Evolutionary conservation across 2,329 filamentous ascomycete species (phyloP).

Genomic region (Aureobasidium sp.): DNA sequence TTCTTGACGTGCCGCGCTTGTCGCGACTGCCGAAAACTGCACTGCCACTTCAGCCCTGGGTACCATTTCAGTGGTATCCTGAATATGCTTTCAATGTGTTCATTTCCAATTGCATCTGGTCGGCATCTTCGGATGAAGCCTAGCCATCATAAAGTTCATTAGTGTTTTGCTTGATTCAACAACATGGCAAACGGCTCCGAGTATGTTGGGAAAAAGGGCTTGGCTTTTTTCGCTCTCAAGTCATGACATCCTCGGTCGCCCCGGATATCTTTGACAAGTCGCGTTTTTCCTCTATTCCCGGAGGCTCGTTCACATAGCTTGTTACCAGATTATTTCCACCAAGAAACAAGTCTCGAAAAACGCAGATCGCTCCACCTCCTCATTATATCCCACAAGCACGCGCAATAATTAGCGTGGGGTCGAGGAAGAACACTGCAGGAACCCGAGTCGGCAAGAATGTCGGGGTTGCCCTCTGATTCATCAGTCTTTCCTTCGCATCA

Average conservation of each 20-base stretch:
- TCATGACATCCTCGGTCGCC: slow-evolving; percentile 11
- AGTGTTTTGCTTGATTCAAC: slow-evolving; percentile 13
- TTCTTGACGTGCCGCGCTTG: neutral
- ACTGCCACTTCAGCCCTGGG: neutral
- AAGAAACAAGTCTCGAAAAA: neutral
- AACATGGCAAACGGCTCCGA: slow-evolving; percentile 1
- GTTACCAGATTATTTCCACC: slow-evolving; percentile 9
- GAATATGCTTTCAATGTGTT: neutral
- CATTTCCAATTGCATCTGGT: neutral
- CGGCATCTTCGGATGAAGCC: neutral
- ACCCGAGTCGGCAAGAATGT: slow-evolving; percentile 7
- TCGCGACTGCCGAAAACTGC: neutral
- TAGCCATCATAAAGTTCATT: slow-evolving; percentile 1
- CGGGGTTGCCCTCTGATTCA: slow-evolving; percentile 3
- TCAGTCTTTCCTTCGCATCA: slow-evolving; percentile 1
- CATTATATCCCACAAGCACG: neutral
- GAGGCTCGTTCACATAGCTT: neutral
- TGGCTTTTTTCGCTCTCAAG: slow-evolving; percentile 5
- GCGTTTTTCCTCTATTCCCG: slow-evolving; percentile 11
- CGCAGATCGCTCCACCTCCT: neutral
- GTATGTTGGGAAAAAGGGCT: slow-evolving; percentile 10
- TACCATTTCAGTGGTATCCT: neutral
- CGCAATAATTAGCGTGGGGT: slow-evolving; percentile 3
- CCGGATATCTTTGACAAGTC: neutral
- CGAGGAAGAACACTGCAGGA: neutral